These are phyloP conservation scores for Diplocarpon rosae DNA, from an alignment of 2,329 filamentous ascomycete genomes.

Conservation along the genomic window DNA sequence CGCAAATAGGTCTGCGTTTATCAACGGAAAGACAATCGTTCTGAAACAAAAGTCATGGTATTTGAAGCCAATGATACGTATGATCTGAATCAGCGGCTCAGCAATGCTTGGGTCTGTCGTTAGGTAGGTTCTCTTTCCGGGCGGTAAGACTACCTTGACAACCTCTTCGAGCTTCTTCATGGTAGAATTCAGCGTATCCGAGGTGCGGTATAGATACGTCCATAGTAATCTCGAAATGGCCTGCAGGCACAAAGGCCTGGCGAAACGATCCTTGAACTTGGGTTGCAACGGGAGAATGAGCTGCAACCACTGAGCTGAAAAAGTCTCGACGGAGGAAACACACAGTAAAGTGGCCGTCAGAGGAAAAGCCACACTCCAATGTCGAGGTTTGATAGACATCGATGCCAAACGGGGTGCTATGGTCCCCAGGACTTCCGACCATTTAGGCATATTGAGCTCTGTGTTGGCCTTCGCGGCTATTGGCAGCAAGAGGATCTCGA, in stretches of 20 bases:
- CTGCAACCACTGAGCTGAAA: constrained; percentile 77
- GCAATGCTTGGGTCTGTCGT: constrained; percentile 75
- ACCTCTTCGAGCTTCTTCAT: constrained; percentile 83
- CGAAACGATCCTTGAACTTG: constrained; percentile 72
- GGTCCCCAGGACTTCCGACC: constrained; percentile 73
- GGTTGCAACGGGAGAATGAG: constrained; percentile 67
- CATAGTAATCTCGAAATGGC: constrained; percentile 84
- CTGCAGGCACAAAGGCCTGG: constrained; percentile 71
- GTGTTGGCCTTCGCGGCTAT: constrained; percentile 71
- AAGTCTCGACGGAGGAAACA: constrained; percentile 74
- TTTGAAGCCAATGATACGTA: constrained; percentile 88
- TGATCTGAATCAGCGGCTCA: constrained; percentile 85
- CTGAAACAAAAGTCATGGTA: constrained; percentile 90
- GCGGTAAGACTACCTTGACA: constrained; percentile 70
- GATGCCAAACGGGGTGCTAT: constrained; percentile 70
- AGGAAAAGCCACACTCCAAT: constrained; percentile 85
- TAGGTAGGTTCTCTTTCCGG: constrained; percentile 67
- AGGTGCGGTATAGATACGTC: constrained; percentile 84
- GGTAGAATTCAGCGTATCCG: constrained; percentile 56
- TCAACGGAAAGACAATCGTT: constrained; percentile 84
- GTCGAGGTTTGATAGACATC: constrained; percentile 82
- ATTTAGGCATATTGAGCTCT: constrained; percentile 71
- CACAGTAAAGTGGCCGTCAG: constrained; percentile 80
- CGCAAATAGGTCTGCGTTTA: constrained; percentile 83
- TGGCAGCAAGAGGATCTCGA: constrained; percentile 77